A percentile compares a stretch with the other conserved stretches of the same genome.
phyloP scores from a whole-genome alignment of 495 filamentous ascomycete genomes.

The Xylaria acuta region DNA sequence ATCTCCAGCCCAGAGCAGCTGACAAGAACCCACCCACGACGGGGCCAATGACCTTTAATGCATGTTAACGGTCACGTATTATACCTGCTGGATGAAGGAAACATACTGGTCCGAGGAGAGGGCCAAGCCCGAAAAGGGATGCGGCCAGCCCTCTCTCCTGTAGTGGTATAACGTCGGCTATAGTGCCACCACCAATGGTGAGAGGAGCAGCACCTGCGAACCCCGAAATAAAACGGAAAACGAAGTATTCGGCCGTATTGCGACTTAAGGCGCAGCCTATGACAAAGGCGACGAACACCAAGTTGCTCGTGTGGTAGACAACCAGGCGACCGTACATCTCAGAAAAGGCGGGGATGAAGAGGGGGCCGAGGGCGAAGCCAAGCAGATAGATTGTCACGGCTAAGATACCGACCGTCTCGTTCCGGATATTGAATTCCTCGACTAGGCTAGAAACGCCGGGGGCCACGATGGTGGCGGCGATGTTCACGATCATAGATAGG shows the following conservation, averaged over 20 bases:
- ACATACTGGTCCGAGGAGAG: slow-evolving; percentile 52
- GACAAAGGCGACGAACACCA: slow-evolving; percentile 58
- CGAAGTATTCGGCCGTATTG: slow-evolving; percentile 44
- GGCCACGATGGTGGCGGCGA: slow-evolving; percentile 54
- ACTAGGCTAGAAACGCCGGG: slow-evolving; percentile 59
- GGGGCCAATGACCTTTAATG: slow-evolving; percentile 54
- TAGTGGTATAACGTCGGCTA: slow-evolving; percentile 46
- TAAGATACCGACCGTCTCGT: slow-evolving; percentile 56
- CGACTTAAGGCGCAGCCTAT: slow-evolving; percentile 46
- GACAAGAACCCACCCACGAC: slow-evolving; percentile 60
- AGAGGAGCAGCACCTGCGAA: slow-evolving; percentile 55
- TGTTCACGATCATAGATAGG: slow-evolving; percentile 1
- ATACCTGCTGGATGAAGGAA: background rate
- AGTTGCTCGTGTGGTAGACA: slow-evolving; percentile 62
- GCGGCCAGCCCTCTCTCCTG: slow-evolving; percentile 57
- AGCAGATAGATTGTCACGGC: slow-evolving; percentile 60
- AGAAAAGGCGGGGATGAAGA: slow-evolving; percentile 64
- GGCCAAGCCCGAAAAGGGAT: slow-evolving; percentile 56
- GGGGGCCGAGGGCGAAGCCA: slow-evolving; percentile 68
- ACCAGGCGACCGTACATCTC: slow-evolving; percentile 68
- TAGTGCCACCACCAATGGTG: slow-evolving; percentile 47
- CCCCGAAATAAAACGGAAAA: slow-evolving; percentile 65
- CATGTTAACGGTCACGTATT: slow-evolving; percentile 33
- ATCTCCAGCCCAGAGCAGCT: slow-evolving; percentile 64
- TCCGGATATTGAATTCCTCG: slow-evolving; percentile 53